A percentile compares a stretch with the other conserved stretches of the same genome.
These are phyloP conservation scores for Pichia inconspicua DNA, from an alignment of 1,139 yeast genomes.

Conservation along the genomic window DNA sequence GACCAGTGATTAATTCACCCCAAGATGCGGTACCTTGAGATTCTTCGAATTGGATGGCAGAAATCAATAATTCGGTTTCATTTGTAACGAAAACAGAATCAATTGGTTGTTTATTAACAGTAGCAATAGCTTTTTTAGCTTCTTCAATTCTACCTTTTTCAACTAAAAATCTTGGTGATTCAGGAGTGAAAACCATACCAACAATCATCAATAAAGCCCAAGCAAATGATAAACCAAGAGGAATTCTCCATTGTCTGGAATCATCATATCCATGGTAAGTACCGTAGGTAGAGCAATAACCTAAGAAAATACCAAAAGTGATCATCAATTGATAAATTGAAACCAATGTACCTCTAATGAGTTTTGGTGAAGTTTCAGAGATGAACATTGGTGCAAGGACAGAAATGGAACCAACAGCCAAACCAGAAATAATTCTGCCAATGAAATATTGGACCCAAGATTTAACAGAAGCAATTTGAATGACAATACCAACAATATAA, in stretches of 20 bases:
- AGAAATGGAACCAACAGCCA: conserved; percentile 59
- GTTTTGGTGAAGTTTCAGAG: conserved; percentile 61
- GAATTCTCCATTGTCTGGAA: conserved; percentile 59
- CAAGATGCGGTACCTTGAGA: conserved; percentile 63
- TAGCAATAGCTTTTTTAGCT: conserved; percentile 56
- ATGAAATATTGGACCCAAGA: conserved; percentile 50
- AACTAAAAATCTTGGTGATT: conserved; percentile 68
- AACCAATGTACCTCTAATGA: conserved; percentile 62
- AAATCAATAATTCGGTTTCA: conserved; percentile 54
- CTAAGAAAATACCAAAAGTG: conserved; percentile 56
- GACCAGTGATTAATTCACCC: conserved; percentile 57
- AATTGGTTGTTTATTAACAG: conserved; percentile 51
- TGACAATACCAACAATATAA: conserved; percentile 54
- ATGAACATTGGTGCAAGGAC: conserved; percentile 59
- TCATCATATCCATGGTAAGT: conserved; percentile 39
- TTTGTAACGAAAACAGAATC: conserved; percentile 51
- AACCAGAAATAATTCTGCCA: conserved; percentile 60
- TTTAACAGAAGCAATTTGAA: conserved; percentile 50
- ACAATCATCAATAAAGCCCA: conserved; percentile 39
- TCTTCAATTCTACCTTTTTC: conserved; percentile 45
- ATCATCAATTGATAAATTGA: conserved; percentile 61
- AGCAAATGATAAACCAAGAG: conserved; percentile 47
- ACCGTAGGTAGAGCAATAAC: conserved; percentile 57
- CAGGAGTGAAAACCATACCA: conserved; percentile 68
- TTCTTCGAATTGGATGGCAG: conserved; percentile 57